Percentiles rank a stretch among this genome's conserved stretches.
These are phyloP conservation scores for Rhodotorula sphaerocarpa DNA, from an alignment of 768 basidiomycete genomes.

Conservation along the genomic window DNA sequence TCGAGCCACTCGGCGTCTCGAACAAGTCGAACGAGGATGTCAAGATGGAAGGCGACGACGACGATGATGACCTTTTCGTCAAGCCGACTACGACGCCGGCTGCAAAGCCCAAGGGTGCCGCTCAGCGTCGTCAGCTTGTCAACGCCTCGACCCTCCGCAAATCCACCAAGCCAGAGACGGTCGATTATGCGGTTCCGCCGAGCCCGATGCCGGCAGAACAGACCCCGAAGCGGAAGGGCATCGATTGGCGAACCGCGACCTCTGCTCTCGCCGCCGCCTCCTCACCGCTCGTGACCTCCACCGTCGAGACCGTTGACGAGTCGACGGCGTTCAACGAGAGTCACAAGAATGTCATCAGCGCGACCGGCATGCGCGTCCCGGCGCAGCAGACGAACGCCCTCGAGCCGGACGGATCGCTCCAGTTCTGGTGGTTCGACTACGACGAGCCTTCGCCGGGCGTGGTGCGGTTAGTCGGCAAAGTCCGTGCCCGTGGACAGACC, in stretches of 20 bases:
- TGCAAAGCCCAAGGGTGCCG: conserved; percentile 32
- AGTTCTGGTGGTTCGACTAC: conserved; percentile 95
- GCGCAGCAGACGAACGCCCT: conserved; percentile 49
- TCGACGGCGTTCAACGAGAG: conserved; percentile 40
- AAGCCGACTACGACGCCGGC: conserved; percentile 27
- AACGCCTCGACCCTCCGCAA: conserved; percentile 30
- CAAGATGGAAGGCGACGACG: conserved; percentile 38
- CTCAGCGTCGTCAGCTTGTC: conserved; percentile 35
- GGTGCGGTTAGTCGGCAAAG: conserved; percentile 83
- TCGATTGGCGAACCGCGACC: conserved; percentile 38
- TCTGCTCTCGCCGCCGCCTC: conserved; percentile 16
- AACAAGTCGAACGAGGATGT: conserved; percentile 35
- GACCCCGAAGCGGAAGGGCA: conserved; percentile 37
- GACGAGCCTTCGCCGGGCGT: conserved; percentile 65
- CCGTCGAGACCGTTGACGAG: conserved; percentile 10
- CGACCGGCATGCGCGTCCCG: conserved; percentile 25
- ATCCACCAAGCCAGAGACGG: conserved; percentile 20
- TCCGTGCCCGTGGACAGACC: conserved; percentile 60
- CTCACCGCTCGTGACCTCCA: neutral
- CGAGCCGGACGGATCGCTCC: conserved; percentile 73
- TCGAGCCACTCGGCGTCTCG: conserved; percentile 36
- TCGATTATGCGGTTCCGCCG: neutral
- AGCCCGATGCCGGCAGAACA: conserved; percentile 11
- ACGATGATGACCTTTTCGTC: conserved; percentile 37
- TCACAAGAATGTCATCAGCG: conserved; percentile 48